A percentile compares a stretch with the other conserved stretches of the same genome.
Evolutionary conservation across 2,329 filamentous ascomycete genomes (phyloP).

Genomic region (Hypoxylon sp.): DNA sequence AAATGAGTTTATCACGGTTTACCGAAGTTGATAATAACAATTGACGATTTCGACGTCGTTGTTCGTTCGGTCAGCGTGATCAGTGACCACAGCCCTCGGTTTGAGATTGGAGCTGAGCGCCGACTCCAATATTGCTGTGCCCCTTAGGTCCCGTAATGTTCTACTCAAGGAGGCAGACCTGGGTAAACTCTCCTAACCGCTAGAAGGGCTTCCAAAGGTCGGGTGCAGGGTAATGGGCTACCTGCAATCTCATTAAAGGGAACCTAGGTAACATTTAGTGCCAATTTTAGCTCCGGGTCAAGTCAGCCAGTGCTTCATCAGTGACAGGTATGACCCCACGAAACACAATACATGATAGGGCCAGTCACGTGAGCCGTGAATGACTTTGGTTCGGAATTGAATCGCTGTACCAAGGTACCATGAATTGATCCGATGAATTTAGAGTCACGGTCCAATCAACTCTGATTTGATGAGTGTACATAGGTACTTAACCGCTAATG

Average conservation of each 20-base stretch:
- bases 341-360: constrained; percentile 12
- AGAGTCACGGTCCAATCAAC: not conserved
- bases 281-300: constrained; percentile 27
- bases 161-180: constrained; percentile 12
- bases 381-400: constrained; percentile 10
- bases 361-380: constrained; percentile 20
- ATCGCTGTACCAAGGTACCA: not conserved
- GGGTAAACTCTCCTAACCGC: too few species aligned
- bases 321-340: constrained; percentile 23
- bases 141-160: constrained; percentile 18
- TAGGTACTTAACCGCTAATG: too few species aligned
- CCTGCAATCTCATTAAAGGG: constrained; percentile 35
- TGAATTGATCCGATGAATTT: not conserved
- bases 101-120: constrained; percentile 3
- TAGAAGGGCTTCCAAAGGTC: constrained; percentile 19
- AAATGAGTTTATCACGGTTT: constrained; percentile 12
- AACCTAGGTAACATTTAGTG: constrained; percentile 19
- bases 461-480: not conserved
- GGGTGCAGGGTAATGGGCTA: constrained; percentile 27
- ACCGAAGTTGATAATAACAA: constrained; percentile 1
- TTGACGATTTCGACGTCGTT: not conserved
- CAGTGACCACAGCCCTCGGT: not conserved
- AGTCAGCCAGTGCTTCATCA: constrained; percentile 23
- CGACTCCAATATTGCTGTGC: constrained; percentile 13
- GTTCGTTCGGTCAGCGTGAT: not conserved